Evolutionary conservation across 2,329 filamentous ascomycete genomes (phyloP).

Genomic region (Cladophialophora chaetospira): DNA sequence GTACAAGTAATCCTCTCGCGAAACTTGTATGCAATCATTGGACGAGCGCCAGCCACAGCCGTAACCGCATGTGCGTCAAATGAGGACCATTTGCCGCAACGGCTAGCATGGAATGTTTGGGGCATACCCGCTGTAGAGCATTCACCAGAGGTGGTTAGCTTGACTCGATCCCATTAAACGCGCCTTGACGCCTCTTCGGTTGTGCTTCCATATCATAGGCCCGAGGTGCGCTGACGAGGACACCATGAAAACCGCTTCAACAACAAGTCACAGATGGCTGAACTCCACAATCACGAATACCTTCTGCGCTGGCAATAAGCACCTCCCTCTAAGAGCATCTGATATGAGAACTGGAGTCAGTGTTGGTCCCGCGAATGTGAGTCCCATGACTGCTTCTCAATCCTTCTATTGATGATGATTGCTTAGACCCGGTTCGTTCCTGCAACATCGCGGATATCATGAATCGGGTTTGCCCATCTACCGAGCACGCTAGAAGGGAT

Average conservation of each 20-base stretch:
- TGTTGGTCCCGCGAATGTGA: background rate
- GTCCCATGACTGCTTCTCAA: slow-evolving; percentile 1
- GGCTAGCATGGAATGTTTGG: no score
- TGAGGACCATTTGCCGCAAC: background rate
- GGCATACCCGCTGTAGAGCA: background rate
- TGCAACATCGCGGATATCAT: background rate
- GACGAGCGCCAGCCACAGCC: no score
- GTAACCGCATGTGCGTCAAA: no score
- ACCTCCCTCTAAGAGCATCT: no score
- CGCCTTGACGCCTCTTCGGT: slow-evolving; percentile 1
- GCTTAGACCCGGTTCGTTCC: background rate
- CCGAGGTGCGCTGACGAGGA: slow-evolving; percentile 2
- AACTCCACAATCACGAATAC: background rate
- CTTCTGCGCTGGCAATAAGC: background rate
- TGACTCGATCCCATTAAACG: background rate
- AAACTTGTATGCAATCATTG: no score
- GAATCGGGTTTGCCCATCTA: no score
- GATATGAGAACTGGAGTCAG: no score
- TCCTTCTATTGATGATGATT: background rate
- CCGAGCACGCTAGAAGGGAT: no score
- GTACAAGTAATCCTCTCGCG: background rate
- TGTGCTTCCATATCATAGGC: slow-evolving; percentile 12
- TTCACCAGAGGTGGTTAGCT: slow-evolving; percentile 9
- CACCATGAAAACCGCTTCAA: background rate
- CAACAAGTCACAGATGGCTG: background rate